Conservation (phyloP, 441 rosid species). For the Cnidoscolus chayamansa region DNA sequence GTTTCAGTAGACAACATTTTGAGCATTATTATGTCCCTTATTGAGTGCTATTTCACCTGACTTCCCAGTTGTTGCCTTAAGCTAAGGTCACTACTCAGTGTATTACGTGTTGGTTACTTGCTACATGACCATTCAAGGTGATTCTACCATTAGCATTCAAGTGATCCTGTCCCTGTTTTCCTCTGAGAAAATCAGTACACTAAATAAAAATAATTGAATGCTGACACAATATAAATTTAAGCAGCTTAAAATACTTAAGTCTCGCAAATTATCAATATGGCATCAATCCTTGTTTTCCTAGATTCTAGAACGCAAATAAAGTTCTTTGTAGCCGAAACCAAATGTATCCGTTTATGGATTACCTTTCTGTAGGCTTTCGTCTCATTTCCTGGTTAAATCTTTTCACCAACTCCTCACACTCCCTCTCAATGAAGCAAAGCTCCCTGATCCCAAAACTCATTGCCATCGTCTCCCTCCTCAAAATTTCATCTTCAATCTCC, state of each 20-base stretch:
- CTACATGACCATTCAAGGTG: not conserved
- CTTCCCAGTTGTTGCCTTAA: not conserved
- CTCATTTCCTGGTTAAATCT: conserved; percentile 48
- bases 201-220: conserved; percentile 4
- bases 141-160: conserved; percentile 3
- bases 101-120: not conserved
- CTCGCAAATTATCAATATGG: not conserved
- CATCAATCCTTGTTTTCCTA: not conserved
- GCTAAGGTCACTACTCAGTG: not conserved
- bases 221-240: not conserved
- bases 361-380: conserved; percentile 53
- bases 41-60: not conserved
- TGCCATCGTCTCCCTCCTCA: conserved; percentile 56
- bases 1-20: not conserved
- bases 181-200: conserved; percentile 5
- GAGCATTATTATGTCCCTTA: not conserved
- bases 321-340: not conserved
- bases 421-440: conserved; percentile 77
- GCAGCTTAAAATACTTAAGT: not conserved
- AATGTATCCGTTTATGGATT: conserved; percentile 1
- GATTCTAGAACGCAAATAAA: not conserved
- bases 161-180: not conserved
- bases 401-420: conserved; percentile 71
- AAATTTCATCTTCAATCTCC: conserved; percentile 55
- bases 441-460: conserved; percentile 77